Evolutionary conservation across 495 filamentous ascomycete genomes (phyloP), one percentile per base, ranked within the genome.

Genomic region (Xylaria curta): DNA sequence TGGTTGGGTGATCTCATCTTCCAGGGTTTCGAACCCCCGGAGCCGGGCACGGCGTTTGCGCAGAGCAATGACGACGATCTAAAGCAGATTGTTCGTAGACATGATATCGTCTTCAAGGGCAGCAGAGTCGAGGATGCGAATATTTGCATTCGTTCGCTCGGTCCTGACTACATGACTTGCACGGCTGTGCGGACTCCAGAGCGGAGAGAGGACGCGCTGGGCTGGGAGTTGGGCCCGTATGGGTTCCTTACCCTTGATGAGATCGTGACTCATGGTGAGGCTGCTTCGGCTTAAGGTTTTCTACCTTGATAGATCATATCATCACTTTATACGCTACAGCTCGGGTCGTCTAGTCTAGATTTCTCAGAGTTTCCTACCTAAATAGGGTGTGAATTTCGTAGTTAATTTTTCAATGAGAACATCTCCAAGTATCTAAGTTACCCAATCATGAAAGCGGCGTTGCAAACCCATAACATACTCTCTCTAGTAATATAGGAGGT

Each of bases 1-100:
- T 97, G 94, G 94, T 78, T 97, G 67, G 83, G 85, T 66, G 84
- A 91, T 24, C 76, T 94, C 49, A 89, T 92, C 72, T 93, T 95
- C 68, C 79, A 82, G 59, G 87, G 91, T 74, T 73, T 86, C 24
- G 82, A 85, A 74, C 74, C 84, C 40, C 80, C 82, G 40, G 60
- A 51, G 63, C 78, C 77, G 19, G 75, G 69, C 12, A 53, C 49
- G 26, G 75, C 40, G 51, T 72, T 73, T 5, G 72, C 42, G 67
- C 77, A 78, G 46, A 69, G 66, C 26, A 72, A 65, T 21, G 72
- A 68, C 19, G 76, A 73, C 4, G 79, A 73, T 19, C 67, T 70
- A 28, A 72, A 15, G 33, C 69, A 76, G 69, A 76, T 82, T 46
- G 67, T 84, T 6, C 73, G 69, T 28, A 56, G 72, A 1, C 74